These are phyloP conservation scores for Lindgomyces ingoldianus DNA, from an alignment of 495 filamentous ascomycete species.

Conservation along the genomic window DNA sequence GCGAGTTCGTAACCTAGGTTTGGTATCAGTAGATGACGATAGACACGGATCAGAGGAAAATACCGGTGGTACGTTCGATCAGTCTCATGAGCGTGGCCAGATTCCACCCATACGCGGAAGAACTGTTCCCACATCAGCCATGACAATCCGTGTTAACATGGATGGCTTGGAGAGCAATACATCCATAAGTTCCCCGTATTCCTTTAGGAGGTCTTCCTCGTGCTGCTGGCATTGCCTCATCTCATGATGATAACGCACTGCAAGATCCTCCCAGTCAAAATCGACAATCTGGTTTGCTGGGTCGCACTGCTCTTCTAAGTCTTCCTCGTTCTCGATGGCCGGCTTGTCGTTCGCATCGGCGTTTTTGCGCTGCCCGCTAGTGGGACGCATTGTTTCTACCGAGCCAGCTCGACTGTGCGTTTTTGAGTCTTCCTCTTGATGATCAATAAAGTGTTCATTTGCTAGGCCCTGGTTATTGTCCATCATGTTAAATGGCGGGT, in stretches of 20 bases:
- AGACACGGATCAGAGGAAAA: too few species aligned
- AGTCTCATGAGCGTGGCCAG: constrained; percentile 66
- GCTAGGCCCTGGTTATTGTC: not conserved
- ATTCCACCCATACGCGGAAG: constrained; percentile 69
- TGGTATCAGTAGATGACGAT: too few species aligned
- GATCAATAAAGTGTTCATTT: not conserved
- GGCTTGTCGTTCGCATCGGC: not conserved
- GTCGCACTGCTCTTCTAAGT: constrained; percentile 1
- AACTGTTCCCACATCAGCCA: constrained; percentile 50
- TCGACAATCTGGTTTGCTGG: constrained; percentile 17
- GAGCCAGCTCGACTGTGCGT: constrained; percentile 9
- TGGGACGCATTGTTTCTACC: constrained; percentile 23
- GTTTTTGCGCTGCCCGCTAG: constrained; percentile 17
- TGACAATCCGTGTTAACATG: not conserved
- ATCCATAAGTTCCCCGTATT: constrained; percentile 42
- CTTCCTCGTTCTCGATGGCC: constrained; percentile 5
- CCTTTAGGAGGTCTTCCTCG: constrained; percentile 63
- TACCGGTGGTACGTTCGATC: constrained; percentile 69
- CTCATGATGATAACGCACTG: constrained; percentile 61
- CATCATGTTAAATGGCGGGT: not conserved
- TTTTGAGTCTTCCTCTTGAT: not conserved
- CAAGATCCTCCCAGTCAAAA: constrained; percentile 56
- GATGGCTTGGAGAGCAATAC: constrained; percentile 4
- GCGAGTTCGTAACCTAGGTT: constrained; percentile 68
- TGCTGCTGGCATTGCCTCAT: constrained; percentile 60